A percentile compares a stretch with the other conserved stretches of the same genome.
Evolutionary conservation across 441 rosid genomes (phyloP).

Genomic region (Dalechampia spathulata): DNA sequence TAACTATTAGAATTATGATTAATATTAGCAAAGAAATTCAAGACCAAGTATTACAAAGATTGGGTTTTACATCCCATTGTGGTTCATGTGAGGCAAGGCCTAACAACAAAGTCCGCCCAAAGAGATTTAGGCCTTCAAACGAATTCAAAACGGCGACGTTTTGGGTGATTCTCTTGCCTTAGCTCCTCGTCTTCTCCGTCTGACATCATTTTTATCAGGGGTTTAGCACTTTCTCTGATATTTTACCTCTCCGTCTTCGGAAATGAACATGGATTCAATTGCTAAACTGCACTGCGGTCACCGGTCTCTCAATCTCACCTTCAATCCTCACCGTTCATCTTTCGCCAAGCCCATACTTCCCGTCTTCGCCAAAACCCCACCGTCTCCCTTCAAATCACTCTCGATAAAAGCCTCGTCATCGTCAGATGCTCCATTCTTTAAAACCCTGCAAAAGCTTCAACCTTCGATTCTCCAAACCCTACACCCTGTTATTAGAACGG

Average conservation of each 20-base stretch:
- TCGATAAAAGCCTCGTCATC: conserved; percentile 26
- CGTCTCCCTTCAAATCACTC: conserved; percentile 21
- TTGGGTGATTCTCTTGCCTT: too few species aligned
- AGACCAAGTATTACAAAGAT: too few species aligned
- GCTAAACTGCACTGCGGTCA: conserved; percentile 28
- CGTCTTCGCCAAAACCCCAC: conserved; percentile 16
- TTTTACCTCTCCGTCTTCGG: too few species aligned
- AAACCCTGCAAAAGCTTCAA: conserved; percentile 14
- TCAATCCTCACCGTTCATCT: conserved; percentile 24
- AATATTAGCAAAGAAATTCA: too few species aligned
- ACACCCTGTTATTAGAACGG: conserved; percentile 32
- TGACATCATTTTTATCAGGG: conserved; percentile 10
- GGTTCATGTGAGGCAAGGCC: too few species aligned
- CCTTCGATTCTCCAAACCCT: conserved; percentile 24
- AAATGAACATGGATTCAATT: conserved; percentile 54
- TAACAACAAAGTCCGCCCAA: too few species aligned
- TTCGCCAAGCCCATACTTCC: conserved; percentile 26
- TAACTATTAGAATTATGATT: too few species aligned
- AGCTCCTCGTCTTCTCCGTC: neutral
- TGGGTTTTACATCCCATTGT: too few species aligned
- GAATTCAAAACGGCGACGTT: too few species aligned
- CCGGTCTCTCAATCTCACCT: conserved; percentile 32
- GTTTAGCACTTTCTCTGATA: conserved; percentile 16
- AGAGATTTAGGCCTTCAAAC: too few species aligned
- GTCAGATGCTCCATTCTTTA: too few species aligned